Percentiles rank a stretch among this genome's conserved stretches.
phyloP scores from a whole-genome alignment of 495 filamentous ascomycete species.

The Xylaria castorea region DNA sequence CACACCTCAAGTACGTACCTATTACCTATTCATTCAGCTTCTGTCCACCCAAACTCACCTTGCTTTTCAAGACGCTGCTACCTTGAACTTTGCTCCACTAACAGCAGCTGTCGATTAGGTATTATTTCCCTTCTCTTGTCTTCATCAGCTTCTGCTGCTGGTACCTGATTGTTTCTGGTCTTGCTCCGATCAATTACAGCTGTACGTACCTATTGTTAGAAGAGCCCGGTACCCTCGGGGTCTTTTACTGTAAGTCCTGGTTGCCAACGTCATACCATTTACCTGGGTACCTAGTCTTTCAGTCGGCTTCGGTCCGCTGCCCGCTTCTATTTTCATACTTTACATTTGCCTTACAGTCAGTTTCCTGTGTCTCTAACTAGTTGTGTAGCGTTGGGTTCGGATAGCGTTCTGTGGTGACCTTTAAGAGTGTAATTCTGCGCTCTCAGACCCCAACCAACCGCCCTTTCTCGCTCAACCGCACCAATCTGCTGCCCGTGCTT shows the following conservation, averaged over 20 bases:
- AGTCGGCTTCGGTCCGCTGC: slow-evolving; percentile 5
- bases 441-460: slow-evolving; percentile 4
- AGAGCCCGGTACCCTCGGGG: not conserved
- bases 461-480: slow-evolving; percentile 15
- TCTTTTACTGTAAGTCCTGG: slow-evolving; percentile 16
- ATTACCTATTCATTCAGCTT: not conserved
- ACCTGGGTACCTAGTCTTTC: not conserved
- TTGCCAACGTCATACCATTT: slow-evolving; percentile 21
- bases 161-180: not conserved
- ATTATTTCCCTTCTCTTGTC: not conserved
- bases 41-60: not conserved
- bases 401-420: not conserved
- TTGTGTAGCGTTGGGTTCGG: not conserved
- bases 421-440: slow-evolving; percentile 2
- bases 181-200: not conserved
- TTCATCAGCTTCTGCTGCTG: not conserved
- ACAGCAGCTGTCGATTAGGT: slow-evolving; percentile 1
- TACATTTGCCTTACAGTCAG: not conserved
- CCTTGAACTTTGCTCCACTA: not conserved
- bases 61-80: not conserved
- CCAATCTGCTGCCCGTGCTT: slow-evolving; percentile 9
- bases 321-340: slow-evolving; percentile 8
- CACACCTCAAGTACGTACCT: not conserved
- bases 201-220: not conserved
- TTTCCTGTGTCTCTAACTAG: not conserved